Conservation (phyloP, 2,329 filamentous ascomycete species). For the Hymenoscyphus fraxineus region DNA sequence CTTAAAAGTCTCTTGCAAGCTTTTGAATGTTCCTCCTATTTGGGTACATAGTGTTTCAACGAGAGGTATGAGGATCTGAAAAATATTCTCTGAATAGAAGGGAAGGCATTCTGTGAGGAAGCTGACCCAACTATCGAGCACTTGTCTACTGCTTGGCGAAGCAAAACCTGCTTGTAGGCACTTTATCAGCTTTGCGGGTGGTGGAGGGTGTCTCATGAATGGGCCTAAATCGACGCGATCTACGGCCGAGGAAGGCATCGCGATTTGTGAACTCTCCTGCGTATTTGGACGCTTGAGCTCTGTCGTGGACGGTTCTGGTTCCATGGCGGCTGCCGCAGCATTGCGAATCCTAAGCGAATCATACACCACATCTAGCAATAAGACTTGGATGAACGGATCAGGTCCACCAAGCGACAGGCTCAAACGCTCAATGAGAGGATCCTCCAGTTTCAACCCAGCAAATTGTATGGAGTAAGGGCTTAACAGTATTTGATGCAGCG, state of each 20-base stretch:
- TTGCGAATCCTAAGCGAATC: conserved; percentile 66
- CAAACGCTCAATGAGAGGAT: conserved; percentile 65
- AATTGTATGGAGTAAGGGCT: conserved; percentile 59
- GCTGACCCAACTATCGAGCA: conserved; percentile 87
- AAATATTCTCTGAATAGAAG: conserved; percentile 78
- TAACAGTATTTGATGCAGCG: conserved; percentile 66
- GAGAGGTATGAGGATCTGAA: conserved; percentile 84
- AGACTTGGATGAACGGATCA: conserved; percentile 70
- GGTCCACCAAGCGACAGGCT: conserved; percentile 54
- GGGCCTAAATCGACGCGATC: conserved; percentile 41
- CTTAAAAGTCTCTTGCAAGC: conserved; percentile 64
- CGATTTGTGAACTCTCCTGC: conserved; percentile 36
- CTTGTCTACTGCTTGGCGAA: conserved; percentile 66
- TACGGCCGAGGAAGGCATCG: conserved; percentile 41
- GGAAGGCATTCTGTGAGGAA: conserved; percentile 82
- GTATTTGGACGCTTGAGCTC: conserved; percentile 29
- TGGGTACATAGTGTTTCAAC: conserved; percentile 85
- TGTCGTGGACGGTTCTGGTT: conserved; percentile 26
- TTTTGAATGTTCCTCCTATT: conserved; percentile 67
- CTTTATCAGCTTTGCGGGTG: conserved; percentile 70
- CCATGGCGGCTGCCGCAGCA: conserved; percentile 22
- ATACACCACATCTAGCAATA: conserved; percentile 75
- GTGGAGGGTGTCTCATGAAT: conserved; percentile 45
- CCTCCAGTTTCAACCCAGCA: conserved; percentile 64
- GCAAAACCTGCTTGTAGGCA: conserved; percentile 80